Evolutionary conservation across 2,329 filamentous ascomycete genomes (phyloP).

Genomic region (Alternaria sp.): DNA sequence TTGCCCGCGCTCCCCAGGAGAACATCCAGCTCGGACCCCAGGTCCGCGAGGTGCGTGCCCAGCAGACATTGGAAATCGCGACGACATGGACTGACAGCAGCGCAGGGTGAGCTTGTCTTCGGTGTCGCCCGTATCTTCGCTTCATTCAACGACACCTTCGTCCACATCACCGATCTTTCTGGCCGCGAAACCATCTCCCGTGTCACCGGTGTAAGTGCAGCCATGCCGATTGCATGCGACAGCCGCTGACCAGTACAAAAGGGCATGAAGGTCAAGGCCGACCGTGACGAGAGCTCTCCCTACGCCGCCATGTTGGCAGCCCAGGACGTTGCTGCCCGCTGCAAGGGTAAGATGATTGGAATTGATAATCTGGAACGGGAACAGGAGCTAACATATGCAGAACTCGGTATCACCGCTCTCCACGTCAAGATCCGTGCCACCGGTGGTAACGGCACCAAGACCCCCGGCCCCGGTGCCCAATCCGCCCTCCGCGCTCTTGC

Average conservation of each 20-base stretch:
- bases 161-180: constrained; percentile 98
- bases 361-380: not conserved
- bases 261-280: constrained; percentile 90
- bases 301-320: constrained; percentile 99
- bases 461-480: constrained; percentile 97
- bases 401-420: constrained; percentile 88
- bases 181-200: constrained; percentile 99
- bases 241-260: constrained; percentile 8
- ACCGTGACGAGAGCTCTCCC: constrained; percentile 99
- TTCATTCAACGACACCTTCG: constrained; percentile 70
- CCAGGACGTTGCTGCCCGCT: constrained; percentile 87
- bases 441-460: constrained; percentile 99
- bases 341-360: constrained; percentile 58
- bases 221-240: not conserved
- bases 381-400: constrained; percentile 33
- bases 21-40: constrained; percentile 94
- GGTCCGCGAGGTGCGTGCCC: constrained; percentile 76
- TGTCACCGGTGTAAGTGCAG: constrained; percentile 82
- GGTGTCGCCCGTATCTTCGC: constrained; percentile 98
- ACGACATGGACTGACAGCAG: constrained; percentile 25
- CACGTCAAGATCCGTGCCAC: constrained; percentile 99
- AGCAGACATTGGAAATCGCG: constrained; percentile 2
- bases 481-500: constrained; percentile 98
- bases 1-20: constrained; percentile 81
- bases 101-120: constrained; percentile 90